Evolutionary conservation across 805 yeast species (phyloP), one percentile per base, ranked within the genome.

Genomic region (Wickerhamomyces pijperi): DNA sequence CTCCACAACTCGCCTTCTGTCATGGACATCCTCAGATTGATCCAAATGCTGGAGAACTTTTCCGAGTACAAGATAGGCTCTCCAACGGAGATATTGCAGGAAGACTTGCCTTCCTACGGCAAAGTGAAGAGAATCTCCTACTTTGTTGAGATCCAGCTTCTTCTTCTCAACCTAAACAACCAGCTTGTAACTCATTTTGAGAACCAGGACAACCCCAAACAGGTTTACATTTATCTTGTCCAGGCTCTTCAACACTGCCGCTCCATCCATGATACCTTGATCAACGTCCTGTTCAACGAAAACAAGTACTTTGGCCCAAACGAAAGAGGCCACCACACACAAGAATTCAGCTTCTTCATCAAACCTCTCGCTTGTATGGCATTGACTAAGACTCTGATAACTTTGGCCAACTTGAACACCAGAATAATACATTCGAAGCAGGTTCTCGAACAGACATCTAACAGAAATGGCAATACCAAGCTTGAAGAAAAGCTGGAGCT

Each of bases 171-270:
- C 9, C 40, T 73, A 12, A 55, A 57, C 39, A 54, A 48, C 29
- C 65, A 62, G 36, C 38, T 74, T 3, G 59, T 59, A 39, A 44
- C 61, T n/a, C 63, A 65, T 43, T 71, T 65, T 42, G 73, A 68
- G 43, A 36, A 39, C 7, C 46, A 47, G 16, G 40, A 46, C 0
- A 51, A 63, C 19, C 21, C 45, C 1, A 53, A 52, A 1, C 54
- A 61, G 35, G 52, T 69, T 1, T 63, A 55, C 41, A 58, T 56
- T 36, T 65, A 59, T 42, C 29, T 39, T 64, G 31, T 60, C 56
- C 36, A 63, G 63, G 36, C 36, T 56, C 21, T 34, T 64, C 1
- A 48, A 48, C 4, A 21, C 50, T 11, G 41, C 53, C 14, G 44
- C 57, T 67, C 63, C 28, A 47, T 67, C 14, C 33, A 59, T 3